A percentile compares a stretch with the other conserved stretches of the same genome.
Evolutionary conservation across 129 eudicot species (phyloP).

Genomic region (Artemisia annua): DNA sequence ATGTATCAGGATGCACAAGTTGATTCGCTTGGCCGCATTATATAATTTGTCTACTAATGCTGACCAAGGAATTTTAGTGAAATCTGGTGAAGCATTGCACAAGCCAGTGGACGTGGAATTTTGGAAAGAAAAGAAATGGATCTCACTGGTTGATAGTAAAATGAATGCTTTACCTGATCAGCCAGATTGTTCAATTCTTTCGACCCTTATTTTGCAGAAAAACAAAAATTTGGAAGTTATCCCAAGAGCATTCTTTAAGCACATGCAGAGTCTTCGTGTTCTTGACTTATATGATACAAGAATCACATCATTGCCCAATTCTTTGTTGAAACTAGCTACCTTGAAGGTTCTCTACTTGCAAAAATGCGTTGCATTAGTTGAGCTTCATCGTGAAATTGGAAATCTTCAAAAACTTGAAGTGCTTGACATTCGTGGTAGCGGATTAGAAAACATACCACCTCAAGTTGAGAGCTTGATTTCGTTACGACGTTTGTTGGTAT

Average conservation of each 20-base stretch:
- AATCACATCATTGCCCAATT: constrained; percentile 33
- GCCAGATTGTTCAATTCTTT: constrained; percentile 27
- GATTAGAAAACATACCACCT: constrained; percentile 24
- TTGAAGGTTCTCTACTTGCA: constrained; percentile 36
- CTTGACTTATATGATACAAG: constrained; percentile 27
- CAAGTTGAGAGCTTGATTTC: constrained; percentile 18
- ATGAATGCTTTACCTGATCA: constrained; percentile 22
- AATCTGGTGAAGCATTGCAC: constrained; percentile 13
- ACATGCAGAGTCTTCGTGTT: constrained; percentile 35
- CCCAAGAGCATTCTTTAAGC: constrained; percentile 21
- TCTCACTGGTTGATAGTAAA: constrained; percentile 30
- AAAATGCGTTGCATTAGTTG: constrained; percentile 25
- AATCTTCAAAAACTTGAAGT: constrained; percentile 31
- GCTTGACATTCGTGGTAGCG: constrained; percentile 35
- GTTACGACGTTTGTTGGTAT: constrained; percentile 26
- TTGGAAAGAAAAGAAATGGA: constrained; percentile 27
- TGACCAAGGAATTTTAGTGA: constrained; percentile 20
- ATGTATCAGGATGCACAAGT: constrained; percentile 37
- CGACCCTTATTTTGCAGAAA: constrained; percentile 36
- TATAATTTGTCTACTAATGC: constrained; percentile 9
- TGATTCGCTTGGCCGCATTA: constrained; percentile 33
- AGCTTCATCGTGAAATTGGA: constrained; percentile 30
- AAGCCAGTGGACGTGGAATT: constrained; percentile 23
- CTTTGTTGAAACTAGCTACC: neutral
- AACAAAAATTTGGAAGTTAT: constrained; percentile 23